A percentile compares a stretch with the other conserved stretches of the same genome.
Conservation (phyloP, 305 asterid species). For the Solanum hybrid region DNA sequence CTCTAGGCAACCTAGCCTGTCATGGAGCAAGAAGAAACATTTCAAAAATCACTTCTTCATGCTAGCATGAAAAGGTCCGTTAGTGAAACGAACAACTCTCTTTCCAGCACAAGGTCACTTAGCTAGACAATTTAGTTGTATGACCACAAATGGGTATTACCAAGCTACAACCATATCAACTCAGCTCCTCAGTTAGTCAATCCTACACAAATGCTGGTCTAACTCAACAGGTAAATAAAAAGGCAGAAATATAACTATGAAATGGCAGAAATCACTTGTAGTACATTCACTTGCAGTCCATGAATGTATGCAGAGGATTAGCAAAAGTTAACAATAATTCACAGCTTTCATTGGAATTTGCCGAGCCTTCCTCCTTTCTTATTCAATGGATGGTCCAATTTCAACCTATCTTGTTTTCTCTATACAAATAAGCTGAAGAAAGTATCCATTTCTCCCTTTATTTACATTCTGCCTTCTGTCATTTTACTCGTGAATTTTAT, state of each 20-base stretch:
- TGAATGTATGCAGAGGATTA: not conserved
- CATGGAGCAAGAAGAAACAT: conserved; percentile 13
- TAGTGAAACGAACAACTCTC: not conserved
- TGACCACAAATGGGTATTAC: not conserved
- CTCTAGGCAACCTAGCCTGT: conserved; percentile 48
- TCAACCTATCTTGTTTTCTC: not conserved
- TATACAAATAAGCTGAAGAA: not conserved
- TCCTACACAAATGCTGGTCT: not conserved
- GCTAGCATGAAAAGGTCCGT: not conserved
- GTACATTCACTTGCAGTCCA: not conserved
- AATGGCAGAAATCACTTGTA: not conserved
- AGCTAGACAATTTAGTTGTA: not conserved
- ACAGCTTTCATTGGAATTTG: not conserved
- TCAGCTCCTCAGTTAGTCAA: not conserved
- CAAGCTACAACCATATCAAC: not conserved
- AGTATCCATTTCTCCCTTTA: not conserved
- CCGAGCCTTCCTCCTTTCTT: not conserved
- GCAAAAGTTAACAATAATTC: not conserved
- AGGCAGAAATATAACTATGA: not conserved
- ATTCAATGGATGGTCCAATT: not conserved
- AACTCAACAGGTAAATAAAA: not conserved
- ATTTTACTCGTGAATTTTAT: not conserved
- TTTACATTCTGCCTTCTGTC: not conserved
- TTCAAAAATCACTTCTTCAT: not conserved
- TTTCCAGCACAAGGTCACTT: not conserved